Percentiles rank a stretch among this genome's conserved stretches.
Conservation (phyloP, 768 basidiomycete genomes). For the Leccinum variicolor region DNA sequence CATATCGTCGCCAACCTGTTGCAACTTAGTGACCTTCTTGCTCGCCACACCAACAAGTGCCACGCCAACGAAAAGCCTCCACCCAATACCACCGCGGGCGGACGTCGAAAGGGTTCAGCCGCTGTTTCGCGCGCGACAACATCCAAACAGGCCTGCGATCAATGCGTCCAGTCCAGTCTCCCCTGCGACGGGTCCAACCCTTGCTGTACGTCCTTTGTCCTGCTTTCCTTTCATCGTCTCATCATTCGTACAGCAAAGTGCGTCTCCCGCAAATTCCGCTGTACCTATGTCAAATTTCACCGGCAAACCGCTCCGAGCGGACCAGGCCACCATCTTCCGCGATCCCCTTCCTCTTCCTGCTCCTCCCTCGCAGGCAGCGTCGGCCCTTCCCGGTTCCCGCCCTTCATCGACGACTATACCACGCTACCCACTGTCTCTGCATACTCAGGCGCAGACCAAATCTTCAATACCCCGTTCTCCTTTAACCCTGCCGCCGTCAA, state of each 20-base stretch:
- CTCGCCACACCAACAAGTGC: slow-evolving; percentile 85
- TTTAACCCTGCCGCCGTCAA: slow-evolving; percentile 18
- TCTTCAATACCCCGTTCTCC: slow-evolving; percentile 31
- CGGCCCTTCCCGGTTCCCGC: slow-evolving; percentile 23
- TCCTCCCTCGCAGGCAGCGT: slow-evolving; percentile 17
- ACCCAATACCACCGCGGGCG: slow-evolving; percentile 32
- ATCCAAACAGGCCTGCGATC: slow-evolving; percentile 82
- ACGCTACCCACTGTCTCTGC: slow-evolving; percentile 26
- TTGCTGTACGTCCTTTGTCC: slow-evolving; percentile 50
- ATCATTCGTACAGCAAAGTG: slow-evolving; percentile 58
- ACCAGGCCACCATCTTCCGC: slow-evolving; percentile 56
- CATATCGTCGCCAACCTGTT: slow-evolving; percentile 5
- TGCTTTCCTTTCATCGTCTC: not conserved
- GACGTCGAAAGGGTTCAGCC: slow-evolving; percentile 61
- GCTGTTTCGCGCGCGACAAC: slow-evolving; percentile 71
- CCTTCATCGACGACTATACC: slow-evolving; percentile 41
- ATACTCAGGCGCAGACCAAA: slow-evolving; percentile 24
- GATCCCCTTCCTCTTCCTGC: slow-evolving; percentile 28
- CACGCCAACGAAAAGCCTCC: slow-evolving; percentile 69
- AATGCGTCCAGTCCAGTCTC: slow-evolving; percentile 71
- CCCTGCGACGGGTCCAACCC: slow-evolving; percentile 81
- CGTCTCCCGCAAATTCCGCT: slow-evolving; percentile 62
- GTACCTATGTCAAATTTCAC: slow-evolving; percentile 81
- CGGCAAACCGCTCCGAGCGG: slow-evolving; percentile 77
- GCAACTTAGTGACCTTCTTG: slow-evolving; percentile 69